Base-by-base conservation (phyloP, 345 rosid species). In the Turritis glabra region DNA sequence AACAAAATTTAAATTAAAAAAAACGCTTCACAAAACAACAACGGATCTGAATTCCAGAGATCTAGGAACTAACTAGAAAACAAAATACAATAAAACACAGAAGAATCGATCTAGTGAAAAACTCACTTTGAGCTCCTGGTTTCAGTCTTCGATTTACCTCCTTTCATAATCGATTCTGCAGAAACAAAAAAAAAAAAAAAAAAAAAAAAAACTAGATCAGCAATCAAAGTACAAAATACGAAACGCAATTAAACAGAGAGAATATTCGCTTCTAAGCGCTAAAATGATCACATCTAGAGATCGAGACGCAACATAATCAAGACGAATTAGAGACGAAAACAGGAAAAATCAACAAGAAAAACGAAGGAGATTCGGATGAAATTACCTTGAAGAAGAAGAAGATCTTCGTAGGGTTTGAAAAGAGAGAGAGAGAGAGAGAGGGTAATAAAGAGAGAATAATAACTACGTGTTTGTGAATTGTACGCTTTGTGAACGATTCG, bases 101-200 rank as follows among this genome's bases (percentile, higher is more conserved):
- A 37, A 7, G 19, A 38, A 25, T 12, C 67, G 72, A 59, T 73
- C 54, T 50, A 67, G 50, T 43, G 0, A 5, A 5, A 5, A 61
- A 68, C 90, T 84, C 54, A 95, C 99, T 85, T 87, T 19, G 89
- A 8, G 82, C 66, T 85, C 86, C 82, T 90, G n/a, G 94, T 48
- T 21, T 87, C 97, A 5, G 96, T 69, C 86, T 84, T 89, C 4
- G 99, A 87, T 82, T 85, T 95, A 56, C 87, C 94, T 82, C 97
- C 99, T 78, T 95, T 95, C 99, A 92, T 95, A 64, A 50, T 80
- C 40, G 82, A 84, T 80, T 80, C 93, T 92, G 83, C 80, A 80
- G 3, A 1, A 3, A 37, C 26, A 71, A 7, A 10, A 11, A 37
- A 37, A 10, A n/a, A 2, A 27, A 52, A 18, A 1, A 33, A 69